Base-by-base conservation (phyloP, 148 eudicot species). In the Rhododendron vialii region DNA sequence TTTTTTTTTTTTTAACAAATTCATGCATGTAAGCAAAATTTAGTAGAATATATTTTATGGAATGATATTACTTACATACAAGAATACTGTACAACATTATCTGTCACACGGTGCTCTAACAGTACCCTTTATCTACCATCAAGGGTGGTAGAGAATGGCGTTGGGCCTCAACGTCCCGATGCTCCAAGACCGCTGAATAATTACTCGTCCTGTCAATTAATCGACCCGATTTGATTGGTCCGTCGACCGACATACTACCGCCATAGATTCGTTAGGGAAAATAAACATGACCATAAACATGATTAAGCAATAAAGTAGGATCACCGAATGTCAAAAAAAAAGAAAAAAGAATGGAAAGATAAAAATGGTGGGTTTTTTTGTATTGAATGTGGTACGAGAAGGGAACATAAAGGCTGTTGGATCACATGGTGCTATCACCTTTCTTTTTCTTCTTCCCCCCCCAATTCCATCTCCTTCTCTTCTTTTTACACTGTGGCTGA, bases 401-500 rank as follows among this genome's bases (percentile, higher is more conserved):
- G 91, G 93, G 91, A 90, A 89, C 93, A 91, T 63, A 90, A 92
- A 92, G 92, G 94, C 91, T 90, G 93, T 90, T 90, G 88, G 92
- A 85, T 92, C 94, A 91, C 94, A 92, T 92, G 45, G 45, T 41
- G 94, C 89, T 81, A 86, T 90, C 92, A 87, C 92, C 92, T 83
- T 86, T 82, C 86, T 88, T 90, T 88, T 84, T 87, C 88, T 85
- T 89, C 88, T 88, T 87, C 92, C 88, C 65, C 65, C 26, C 6
- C 57, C 17, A 14, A 50, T 50, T 50, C 57, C 22, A 17, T 17
- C 22, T 67, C 74, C 89, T 88, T 90, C 92, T 82, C 94, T 91
- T 92, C 94, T 92, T 90, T 84, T 87, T 71, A 14, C 86, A 90
- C 82, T 86, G 86, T 88, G 89, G 82, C 45, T 88, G 87, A 89